Evolutionary conservation across 2,329 filamentous ascomycete species (phyloP).

Genomic region (Dryadomyces quercus-mongolicae): DNA sequence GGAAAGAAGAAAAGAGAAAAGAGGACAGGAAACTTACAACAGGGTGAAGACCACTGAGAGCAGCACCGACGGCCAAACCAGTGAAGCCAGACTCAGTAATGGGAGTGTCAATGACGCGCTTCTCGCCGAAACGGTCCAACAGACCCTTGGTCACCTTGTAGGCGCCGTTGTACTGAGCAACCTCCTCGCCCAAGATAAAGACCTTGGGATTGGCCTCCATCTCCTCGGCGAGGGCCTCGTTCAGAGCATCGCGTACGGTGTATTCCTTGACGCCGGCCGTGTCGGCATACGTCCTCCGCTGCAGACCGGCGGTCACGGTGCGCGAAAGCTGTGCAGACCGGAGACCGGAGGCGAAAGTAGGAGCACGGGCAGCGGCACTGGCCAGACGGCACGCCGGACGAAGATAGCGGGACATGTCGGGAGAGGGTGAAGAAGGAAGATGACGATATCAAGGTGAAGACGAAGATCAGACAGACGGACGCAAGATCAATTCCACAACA

Average conservation of each 20-base stretch:
- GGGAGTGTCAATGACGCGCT: constrained; percentile 93
- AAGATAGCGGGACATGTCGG: constrained; percentile 32
- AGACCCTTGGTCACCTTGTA: constrained; percentile 99
- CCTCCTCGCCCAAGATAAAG: constrained; percentile 93
- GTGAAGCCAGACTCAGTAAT: constrained; percentile 96
- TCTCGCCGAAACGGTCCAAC: constrained; percentile 91
- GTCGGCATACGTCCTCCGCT: constrained; percentile 44
- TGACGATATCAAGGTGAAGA: no score
- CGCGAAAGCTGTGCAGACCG: constrained; percentile 7
- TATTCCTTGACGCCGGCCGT: constrained; percentile 67
- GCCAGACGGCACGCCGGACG: constrained; percentile 31
- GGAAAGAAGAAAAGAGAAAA: neutral
- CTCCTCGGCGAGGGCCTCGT: constrained; percentile 96
- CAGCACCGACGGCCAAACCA: constrained; percentile 88
- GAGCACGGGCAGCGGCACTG: constrained; percentile 18
- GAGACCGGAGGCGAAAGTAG: constrained; percentile 11
- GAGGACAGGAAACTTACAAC: constrained; percentile 52
- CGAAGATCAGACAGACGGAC: neutral
- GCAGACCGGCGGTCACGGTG: constrained; percentile 14
- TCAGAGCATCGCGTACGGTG: constrained; percentile 92
- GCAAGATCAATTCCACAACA: no score
- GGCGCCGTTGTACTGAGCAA: constrained; percentile 98
- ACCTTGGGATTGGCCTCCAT: constrained; percentile 90
- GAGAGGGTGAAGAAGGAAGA: neutral
- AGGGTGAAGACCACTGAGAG: constrained; percentile 85